Evolutionary conservation across 2,329 filamentous ascomycete species (phyloP).

Genomic region (Didymella exigua): DNA sequence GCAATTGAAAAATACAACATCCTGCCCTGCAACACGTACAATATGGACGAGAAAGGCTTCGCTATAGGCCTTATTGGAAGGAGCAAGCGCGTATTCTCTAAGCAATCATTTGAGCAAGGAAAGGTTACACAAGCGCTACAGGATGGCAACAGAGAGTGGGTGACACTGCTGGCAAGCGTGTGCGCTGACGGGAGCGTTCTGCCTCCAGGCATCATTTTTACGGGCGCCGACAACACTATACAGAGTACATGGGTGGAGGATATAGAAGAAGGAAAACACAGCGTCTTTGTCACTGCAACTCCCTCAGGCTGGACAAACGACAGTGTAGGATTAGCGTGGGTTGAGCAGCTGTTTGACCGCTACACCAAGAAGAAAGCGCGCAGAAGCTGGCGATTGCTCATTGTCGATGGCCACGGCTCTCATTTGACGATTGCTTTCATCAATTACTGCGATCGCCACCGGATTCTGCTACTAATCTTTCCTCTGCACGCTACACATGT

Average conservation of each 20-base stretch:
- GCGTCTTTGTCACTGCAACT: background rate
- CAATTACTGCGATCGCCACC: background rate
- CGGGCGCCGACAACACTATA: background rate
- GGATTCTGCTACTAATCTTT: background rate
- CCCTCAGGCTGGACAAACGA: background rate
- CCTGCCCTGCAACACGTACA: background rate
- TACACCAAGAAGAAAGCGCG: background rate
- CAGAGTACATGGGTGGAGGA: background rate
- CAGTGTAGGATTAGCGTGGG: background rate
- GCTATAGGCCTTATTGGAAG: background rate
- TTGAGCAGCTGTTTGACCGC: background rate
- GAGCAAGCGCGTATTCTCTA: background rate
- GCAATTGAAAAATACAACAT: no score
- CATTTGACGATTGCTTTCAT: no score
- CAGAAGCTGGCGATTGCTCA: no score
- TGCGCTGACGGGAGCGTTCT: background rate
- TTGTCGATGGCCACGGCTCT: no score
- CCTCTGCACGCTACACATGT: background rate
- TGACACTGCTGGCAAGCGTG: background rate
- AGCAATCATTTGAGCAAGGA: background rate
- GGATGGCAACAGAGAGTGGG: background rate
- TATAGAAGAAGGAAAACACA: background rate
- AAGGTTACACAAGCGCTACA: background rate
- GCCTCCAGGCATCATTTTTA: background rate
- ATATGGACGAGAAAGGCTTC: no score